Evolutionary conservation across 2,329 filamentous ascomycete genomes (phyloP).

Genomic region (Fusarium redolens): DNA sequence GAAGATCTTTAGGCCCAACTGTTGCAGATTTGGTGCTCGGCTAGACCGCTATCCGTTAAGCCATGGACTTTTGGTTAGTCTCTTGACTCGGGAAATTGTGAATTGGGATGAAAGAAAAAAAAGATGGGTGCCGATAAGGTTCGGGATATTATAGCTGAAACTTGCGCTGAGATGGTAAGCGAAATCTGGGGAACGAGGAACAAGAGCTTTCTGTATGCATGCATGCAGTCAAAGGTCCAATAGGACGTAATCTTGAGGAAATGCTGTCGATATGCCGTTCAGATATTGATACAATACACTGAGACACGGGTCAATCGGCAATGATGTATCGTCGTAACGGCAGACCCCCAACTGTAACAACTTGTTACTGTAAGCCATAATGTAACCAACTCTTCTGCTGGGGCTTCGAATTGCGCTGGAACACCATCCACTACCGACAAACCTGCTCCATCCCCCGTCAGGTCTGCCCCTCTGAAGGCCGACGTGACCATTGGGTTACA

Average conservation of each 20-base stretch:
- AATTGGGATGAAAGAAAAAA: neutral
- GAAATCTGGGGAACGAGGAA: neutral
- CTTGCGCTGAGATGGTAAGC: neutral
- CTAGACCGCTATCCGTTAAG: neutral
- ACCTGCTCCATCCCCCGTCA: too few species aligned
- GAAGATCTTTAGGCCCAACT: neutral
- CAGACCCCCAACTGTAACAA: neutral
- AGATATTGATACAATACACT: neutral
- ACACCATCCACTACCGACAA: neutral
- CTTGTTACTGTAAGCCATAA: neutral
- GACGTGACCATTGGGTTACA: neutral
- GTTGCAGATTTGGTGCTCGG: neutral
- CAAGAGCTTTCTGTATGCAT: too few species aligned
- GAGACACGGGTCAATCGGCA: neutral
- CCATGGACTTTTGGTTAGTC: neutral
- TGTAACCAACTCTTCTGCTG: neutral
- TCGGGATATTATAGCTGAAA: neutral
- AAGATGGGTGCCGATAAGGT: neutral
- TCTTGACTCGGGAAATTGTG: neutral
- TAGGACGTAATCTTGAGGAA: neutral
- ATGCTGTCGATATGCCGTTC: neutral
- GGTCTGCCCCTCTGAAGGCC: neutral
- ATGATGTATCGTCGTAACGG: neutral
- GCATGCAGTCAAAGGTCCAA: neutral
- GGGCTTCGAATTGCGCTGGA: neutral